Evolutionary conservation across 371 early-diverging fungal genomes (phyloP).

Genomic region (Apophysomyces elegans): DNA sequence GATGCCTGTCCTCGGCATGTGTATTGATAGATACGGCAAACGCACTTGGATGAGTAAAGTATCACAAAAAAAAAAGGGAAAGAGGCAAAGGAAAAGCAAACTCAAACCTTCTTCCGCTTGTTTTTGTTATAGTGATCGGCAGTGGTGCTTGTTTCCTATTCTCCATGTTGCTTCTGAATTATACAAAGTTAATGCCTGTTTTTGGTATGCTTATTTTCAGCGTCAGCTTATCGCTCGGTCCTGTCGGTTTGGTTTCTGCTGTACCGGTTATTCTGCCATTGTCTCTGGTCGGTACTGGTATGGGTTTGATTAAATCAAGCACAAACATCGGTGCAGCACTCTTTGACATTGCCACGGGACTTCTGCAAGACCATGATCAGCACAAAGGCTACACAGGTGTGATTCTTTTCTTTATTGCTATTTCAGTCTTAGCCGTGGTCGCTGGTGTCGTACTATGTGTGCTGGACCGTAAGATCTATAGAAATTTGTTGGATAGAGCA

Average conservation of each 20-base stretch:
- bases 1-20: constrained; percentile 69
- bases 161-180: constrained; percentile 59
- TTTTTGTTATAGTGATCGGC: constrained; percentile 42
- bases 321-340: constrained; percentile 68
- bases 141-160: constrained; percentile 50
- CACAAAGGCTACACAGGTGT: constrained; percentile 57
- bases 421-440: constrained; percentile 44
- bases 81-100: not conserved
- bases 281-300: constrained; percentile 66
- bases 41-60: constrained; percentile 62
- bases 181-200: constrained; percentile 53
- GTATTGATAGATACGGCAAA: constrained; percentile 63
- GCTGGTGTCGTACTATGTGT: constrained; percentile 48
- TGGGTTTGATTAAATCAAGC: constrained; percentile 72
- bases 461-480: constrained; percentile 48
- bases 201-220: constrained; percentile 69
- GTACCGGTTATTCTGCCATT: constrained; percentile 66
- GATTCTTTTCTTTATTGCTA: constrained; percentile 57
- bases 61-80: not conserved
- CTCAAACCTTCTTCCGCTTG: not conserved
- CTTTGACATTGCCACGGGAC: constrained; percentile 69
- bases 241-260: constrained; percentile 68
- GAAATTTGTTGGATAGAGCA: constrained; percentile 43
- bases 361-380: constrained; percentile 60
- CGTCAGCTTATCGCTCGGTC: constrained; percentile 68